Evolutionary conservation across 768 basidiomycete species (phyloP), one percentile per base, ranked within the genome.

Genomic region (Cystobasidium tubakii): DNA sequence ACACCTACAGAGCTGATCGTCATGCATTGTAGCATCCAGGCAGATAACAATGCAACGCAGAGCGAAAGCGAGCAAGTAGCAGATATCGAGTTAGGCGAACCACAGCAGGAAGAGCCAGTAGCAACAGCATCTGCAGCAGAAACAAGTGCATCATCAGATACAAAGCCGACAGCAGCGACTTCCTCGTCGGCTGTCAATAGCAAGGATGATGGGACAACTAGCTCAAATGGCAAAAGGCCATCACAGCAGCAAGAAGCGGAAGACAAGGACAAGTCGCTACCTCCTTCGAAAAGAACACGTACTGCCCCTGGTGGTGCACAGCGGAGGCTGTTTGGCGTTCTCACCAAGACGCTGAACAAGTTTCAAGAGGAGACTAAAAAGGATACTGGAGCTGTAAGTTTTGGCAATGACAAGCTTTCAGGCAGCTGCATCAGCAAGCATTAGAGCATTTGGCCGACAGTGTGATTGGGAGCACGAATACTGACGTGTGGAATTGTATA

Each of bases 281-380:
- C 69, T n/a, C 69, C 69, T 15, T 25, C 54, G 13, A 71, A 71
- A 25, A 46, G 69, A 36, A 55, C 69, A 17, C 50, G 69, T 19
- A 71, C 69, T 25, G 43, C 63, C 7, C 27, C 33, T 27, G 69
- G 54, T 57, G 69, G 54, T 57, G 55, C 54, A 33, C 69, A 71
- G 54, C 6, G 55, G 39, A 29, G 73, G 15, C 63, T 65, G 46
- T 75, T 75, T 63, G 74, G 74, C 13, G 67, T 72, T 25, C 42
- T 75, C 39, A 72, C 55, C 27, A 67, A 67, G 33, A 75, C 74
- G 19, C 39, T 75, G 15, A 75, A 63, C 36, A 69, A 63, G 42
- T 75, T 75, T 29, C 66, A 75, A 42, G 74, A 71, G 39, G 74
- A 74, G 7, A 70, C 29, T 3, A 74, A 70, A 50, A 74, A 74